Percentiles rank a stretch among this genome's conserved stretches.
Evolutionary conservation across 176 grass and related monocot species (phyloP).

Genomic region (Panicum miliaceum): DNA sequence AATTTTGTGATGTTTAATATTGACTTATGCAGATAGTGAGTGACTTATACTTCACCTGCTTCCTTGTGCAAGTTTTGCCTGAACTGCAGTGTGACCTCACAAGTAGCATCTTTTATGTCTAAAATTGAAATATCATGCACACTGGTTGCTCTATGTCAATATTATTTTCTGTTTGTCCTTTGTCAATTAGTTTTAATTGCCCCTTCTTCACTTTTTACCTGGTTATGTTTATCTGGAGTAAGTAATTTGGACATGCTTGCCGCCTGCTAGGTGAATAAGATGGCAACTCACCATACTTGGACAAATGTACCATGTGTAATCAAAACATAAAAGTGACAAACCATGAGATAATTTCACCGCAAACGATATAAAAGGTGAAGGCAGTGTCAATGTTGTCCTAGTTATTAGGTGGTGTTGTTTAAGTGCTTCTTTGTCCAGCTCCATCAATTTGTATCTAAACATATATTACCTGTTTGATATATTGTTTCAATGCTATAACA

Average conservation of each 20-base stretch:
- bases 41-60: background rate
- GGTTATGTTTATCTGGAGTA: background rate
- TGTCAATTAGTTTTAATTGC: background rate
- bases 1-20: conserved; percentile 18
- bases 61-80: background rate
- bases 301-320: background rate
- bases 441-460: conserved; percentile 16
- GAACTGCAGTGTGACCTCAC: conserved; percentile 5
- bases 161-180: background rate
- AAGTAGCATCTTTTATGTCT: conserved; percentile 19
- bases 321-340: conserved; percentile 4
- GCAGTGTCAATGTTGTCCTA: background rate
- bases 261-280: conserved; percentile 12
- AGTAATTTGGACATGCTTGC: conserved; percentile 6
- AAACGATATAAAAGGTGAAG: background rate
- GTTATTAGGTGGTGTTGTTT: conserved; percentile 22
- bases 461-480: conserved; percentile 3
- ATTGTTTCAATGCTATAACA: conserved; percentile 25
- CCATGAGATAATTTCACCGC: background rate
- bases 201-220: conserved; percentile 7
- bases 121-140: background rate
- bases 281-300: conserved; percentile 25
- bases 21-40: background rate
- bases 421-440: conserved; percentile 29
- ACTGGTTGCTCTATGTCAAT: background rate